Conservation (phyloP, 1,284 basidiomycete genomes). For the Leucoagaricus sp. region DNA sequence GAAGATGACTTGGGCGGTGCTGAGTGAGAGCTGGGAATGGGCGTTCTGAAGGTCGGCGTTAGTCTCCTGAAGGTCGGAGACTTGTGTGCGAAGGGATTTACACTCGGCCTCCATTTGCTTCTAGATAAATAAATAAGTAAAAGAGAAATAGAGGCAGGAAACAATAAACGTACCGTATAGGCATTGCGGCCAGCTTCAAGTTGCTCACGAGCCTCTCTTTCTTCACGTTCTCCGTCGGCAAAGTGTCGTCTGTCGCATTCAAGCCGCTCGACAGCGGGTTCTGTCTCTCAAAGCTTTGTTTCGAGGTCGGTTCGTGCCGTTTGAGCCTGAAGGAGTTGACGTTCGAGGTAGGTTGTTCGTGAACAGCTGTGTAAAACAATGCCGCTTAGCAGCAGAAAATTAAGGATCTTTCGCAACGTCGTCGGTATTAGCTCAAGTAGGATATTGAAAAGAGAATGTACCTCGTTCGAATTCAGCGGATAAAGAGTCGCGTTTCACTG, state of each 20-base stretch:
- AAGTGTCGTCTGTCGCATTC: constrained; percentile 68
- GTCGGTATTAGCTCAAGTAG: constrained; percentile 3
- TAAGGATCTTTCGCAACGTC: no score
- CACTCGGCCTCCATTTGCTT: constrained; percentile 46
- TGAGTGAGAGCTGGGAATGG: constrained; percentile 45
- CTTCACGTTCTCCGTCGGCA: constrained; percentile 56
- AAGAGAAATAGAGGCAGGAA: background rate
- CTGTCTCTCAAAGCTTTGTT: constrained; percentile 61
- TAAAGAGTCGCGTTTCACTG: constrained; percentile 58
- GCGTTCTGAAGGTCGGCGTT: constrained; percentile 56
- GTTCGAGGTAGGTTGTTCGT: constrained; percentile 48
- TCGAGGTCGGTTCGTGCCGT: constrained; percentile 62
- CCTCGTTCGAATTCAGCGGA: constrained; percentile 68
- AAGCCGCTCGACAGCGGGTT: constrained; percentile 53
- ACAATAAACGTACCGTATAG: constrained; percentile 49
- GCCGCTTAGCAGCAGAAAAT: no score
- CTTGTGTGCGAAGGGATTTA: constrained; percentile 45
- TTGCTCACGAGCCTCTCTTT: constrained; percentile 59
- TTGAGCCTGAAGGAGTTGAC: constrained; percentile 59
- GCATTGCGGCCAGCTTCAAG: constrained; percentile 47
- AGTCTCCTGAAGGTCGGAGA: constrained; percentile 52
- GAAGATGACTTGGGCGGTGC: constrained; percentile 45
- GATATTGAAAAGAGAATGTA: no score
- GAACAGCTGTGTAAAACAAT: constrained; percentile 32
- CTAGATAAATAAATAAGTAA: constrained; percentile 19